phyloP scores from a whole-genome alignment of 2,329 filamentous ascomycete species.

The Ceratocystis cubensis region DNA sequence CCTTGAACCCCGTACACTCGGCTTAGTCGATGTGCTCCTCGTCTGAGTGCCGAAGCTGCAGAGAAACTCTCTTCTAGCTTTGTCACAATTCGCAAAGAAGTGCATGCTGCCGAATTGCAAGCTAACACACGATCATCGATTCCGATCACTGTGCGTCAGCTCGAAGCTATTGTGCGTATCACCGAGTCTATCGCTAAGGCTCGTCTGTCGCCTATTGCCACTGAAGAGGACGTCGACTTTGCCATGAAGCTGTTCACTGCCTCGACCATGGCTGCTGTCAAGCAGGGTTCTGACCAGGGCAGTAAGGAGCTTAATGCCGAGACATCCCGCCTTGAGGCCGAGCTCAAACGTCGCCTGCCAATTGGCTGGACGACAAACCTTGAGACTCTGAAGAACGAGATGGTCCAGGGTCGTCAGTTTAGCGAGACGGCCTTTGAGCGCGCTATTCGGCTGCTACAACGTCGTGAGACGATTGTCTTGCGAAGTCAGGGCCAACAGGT shows the following conservation, averaged over 20 bases:
- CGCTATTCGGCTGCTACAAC: slow-evolving; percentile 72
- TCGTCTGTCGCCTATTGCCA: slow-evolving; percentile 71
- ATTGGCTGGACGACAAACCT: slow-evolving; percentile 93
- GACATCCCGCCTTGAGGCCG: slow-evolving; percentile 72
- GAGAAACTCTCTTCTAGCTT: slow-evolving; percentile 97
- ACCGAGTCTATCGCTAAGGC: slow-evolving; percentile 92
- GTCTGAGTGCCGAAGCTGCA: slow-evolving; percentile 76
- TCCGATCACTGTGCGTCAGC: slow-evolving; percentile 91
- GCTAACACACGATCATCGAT: slow-evolving; percentile 85
- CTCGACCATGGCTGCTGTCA: slow-evolving; percentile 95
- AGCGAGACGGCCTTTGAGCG: slow-evolving; percentile 75
- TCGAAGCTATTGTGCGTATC: slow-evolving; percentile 95
- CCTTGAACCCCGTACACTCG: too few relatives aligned
- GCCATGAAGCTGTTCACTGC: slow-evolving; percentile 93
- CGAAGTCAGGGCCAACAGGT: slow-evolving; percentile 64
- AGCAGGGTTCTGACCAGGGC: slow-evolving; percentile 70
- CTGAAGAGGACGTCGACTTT: slow-evolving; percentile 87
- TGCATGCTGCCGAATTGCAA: slow-evolving; percentile 80
- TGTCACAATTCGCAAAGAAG: slow-evolving; percentile 86
- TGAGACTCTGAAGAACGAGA: slow-evolving; percentile 72
- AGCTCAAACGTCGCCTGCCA: slow-evolving; percentile 73
- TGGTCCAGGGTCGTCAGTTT: slow-evolving; percentile 84
- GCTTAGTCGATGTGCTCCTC: slow-evolving; percentile 71
- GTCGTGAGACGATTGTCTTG: slow-evolving; percentile 76
- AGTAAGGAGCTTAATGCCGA: slow-evolving; percentile 87